Conservation (phyloP, 139 green algal species). For the Chlorella vulgaris region DNA sequence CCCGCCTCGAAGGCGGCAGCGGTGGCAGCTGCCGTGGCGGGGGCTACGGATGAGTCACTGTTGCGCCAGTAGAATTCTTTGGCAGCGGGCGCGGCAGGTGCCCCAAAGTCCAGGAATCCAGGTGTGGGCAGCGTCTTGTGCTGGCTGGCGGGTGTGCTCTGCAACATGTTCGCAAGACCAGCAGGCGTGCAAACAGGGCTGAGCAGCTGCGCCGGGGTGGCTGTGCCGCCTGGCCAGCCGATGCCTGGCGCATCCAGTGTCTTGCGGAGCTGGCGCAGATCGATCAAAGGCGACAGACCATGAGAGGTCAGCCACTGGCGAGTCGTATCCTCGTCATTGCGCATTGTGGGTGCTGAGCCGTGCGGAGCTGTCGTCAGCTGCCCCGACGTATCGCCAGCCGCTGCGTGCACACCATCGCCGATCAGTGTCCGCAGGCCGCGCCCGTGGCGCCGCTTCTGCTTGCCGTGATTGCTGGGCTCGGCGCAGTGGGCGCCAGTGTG, state of each 20-base stretch:
- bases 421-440: too few species aligned
- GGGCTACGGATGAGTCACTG: too few species aligned
- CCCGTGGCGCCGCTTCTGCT: too few species aligned
- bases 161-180: not conserved
- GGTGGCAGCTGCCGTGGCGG: too few species aligned
- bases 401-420: too few species aligned
- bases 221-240: not conserved
- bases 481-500: too few species aligned
- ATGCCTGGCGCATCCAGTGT: not conserved
- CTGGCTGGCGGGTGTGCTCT: not conserved
- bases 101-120: constrained; percentile 5
- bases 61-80: not conserved
- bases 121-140: not conserved
- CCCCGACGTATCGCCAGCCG: not conserved
- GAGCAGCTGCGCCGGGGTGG: not conserved
- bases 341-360: not conserved
- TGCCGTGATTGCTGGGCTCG: too few species aligned
- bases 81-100: not conserved
- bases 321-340: not conserved
- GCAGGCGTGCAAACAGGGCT: not conserved
- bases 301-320: constrained; percentile 5
- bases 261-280: not conserved
- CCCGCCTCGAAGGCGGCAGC: too few species aligned
- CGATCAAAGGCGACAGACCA: not conserved
- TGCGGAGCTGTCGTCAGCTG: not conserved